phyloP scores from a whole-genome alignment of 2,329 filamentous ascomycete genomes.

The Pseudogymnoascus verrucosus region DNA sequence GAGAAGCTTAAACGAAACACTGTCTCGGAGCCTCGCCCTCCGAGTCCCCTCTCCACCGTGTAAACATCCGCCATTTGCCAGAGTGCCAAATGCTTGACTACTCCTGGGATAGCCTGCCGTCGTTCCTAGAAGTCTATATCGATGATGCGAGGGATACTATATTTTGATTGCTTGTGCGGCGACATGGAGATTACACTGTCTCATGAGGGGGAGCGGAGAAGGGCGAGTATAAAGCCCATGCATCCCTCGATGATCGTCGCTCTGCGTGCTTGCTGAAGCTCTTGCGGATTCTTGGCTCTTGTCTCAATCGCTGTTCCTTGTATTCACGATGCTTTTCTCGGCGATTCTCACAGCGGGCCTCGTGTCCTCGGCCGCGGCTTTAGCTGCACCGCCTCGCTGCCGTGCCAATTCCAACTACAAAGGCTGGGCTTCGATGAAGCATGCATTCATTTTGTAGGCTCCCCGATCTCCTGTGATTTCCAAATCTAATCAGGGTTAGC shows the following conservation, averaged over 20 bases:
- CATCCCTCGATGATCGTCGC: not conserved
- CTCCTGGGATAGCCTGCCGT: not conserved
- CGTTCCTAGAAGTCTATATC: not conserved
- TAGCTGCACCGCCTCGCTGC: slow-evolving; percentile 15
- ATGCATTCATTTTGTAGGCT: slow-evolving; percentile 36
- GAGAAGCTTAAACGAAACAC: not conserved
- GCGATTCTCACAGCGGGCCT: not conserved
- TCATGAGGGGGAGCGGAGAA: not conserved
- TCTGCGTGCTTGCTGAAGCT: not conserved
- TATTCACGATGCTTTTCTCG: not conserved
- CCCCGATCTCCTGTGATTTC: not conserved
- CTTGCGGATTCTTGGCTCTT: not conserved
- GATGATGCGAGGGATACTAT: slow-evolving; percentile 1
- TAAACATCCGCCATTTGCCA: not conserved
- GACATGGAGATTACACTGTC: not conserved
- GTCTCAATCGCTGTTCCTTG: not conserved
- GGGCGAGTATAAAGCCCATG: not conserved
- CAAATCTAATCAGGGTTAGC: slow-evolving; percentile 18
- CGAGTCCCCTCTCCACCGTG: not conserved
- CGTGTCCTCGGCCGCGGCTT: not conserved
- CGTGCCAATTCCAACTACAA: slow-evolving; percentile 26
- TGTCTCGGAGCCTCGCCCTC: not conserved
- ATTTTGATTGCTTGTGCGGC: slow-evolving; percentile 3
- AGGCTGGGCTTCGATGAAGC: slow-evolving; percentile 32
- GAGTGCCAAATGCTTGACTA: not conserved